These are phyloP conservation scores for Trichoderma asperellum DNA, from an alignment of 2,329 filamentous ascomycete genomes.

Conservation along the genomic window DNA sequence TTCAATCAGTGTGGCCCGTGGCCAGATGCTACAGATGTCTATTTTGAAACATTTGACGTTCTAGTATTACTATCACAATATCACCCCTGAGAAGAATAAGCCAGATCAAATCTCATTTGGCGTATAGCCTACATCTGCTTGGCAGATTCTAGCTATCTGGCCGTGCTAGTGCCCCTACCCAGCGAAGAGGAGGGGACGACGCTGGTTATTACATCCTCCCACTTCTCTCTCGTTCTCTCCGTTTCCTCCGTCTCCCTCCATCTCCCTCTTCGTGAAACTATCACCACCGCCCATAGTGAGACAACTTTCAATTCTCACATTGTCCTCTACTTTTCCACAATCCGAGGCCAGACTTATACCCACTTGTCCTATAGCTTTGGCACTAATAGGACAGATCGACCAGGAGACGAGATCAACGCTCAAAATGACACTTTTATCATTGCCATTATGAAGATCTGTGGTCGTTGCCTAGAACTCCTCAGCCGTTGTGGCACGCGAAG, in stretches of 20 bases:
- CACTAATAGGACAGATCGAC: neutral
- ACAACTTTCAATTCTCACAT: neutral
- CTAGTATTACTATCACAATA: neutral
- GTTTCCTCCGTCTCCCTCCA: neutral
- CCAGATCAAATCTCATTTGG: neutral
- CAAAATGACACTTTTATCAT: no score
- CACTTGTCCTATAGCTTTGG: neutral
- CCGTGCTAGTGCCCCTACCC: neutral
- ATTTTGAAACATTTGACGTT: neutral
- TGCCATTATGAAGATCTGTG: neutral
- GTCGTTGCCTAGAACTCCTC: neutral
- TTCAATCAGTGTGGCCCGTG: neutral
- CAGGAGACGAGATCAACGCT: neutral
- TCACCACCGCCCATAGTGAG: neutral
- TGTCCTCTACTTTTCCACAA: neutral
- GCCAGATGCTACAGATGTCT: neutral
- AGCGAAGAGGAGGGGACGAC: neutral
- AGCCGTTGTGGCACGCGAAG: neutral
- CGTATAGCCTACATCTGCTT: neutral
- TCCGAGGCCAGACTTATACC: neutral
- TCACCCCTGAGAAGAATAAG: neutral
- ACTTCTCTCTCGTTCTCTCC: neutral
- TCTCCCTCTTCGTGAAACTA: neutral
- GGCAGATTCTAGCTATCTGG: neutral
- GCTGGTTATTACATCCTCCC: neutral